phyloP scores from a whole-genome alignment of 179 eudicot genomes.

The Carnegiea gigantea region DNA sequence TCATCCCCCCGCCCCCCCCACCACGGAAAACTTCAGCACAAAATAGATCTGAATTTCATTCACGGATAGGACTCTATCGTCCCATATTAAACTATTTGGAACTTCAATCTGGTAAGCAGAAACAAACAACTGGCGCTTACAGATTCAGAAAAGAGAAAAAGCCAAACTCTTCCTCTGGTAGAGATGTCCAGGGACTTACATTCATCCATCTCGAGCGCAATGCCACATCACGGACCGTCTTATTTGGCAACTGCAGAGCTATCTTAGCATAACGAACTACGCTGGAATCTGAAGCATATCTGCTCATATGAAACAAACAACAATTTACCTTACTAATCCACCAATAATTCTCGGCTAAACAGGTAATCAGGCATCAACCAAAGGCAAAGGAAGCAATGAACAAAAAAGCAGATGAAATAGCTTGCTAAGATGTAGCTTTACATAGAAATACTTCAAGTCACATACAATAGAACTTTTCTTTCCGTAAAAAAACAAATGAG shows the following conservation, averaged over 20 bases:
- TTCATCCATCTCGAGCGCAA: conserved; percentile 85
- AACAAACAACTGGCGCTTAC: background rate
- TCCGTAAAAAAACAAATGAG: too few relatives aligned
- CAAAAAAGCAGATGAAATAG: background rate
- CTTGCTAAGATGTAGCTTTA: background rate
- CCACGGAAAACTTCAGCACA: background rate
- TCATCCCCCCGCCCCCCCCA: background rate
- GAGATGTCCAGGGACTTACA: conserved; percentile 44
- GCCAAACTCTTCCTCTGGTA: conserved; percentile 11
- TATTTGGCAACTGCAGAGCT: conserved; percentile 68
- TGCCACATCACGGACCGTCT: conserved; percentile 96
- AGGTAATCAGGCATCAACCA: background rate
- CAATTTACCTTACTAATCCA: background rate
- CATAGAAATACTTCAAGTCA: background rate
- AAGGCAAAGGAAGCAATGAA: background rate
- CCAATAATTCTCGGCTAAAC: background rate
- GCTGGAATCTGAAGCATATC: conserved; percentile 58
- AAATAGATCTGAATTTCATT: background rate
- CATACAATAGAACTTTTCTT: background rate
- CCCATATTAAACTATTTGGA: background rate
- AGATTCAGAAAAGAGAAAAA: conserved; percentile 1
- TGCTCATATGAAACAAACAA: conserved; percentile 32
- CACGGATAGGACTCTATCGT: background rate
- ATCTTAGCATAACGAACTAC: conserved; percentile 79
- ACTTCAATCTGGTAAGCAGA: background rate